These are phyloP conservation scores for Alternaria rosae DNA, from an alignment of 2,329 filamentous ascomycete species.

Conservation along the genomic window DNA sequence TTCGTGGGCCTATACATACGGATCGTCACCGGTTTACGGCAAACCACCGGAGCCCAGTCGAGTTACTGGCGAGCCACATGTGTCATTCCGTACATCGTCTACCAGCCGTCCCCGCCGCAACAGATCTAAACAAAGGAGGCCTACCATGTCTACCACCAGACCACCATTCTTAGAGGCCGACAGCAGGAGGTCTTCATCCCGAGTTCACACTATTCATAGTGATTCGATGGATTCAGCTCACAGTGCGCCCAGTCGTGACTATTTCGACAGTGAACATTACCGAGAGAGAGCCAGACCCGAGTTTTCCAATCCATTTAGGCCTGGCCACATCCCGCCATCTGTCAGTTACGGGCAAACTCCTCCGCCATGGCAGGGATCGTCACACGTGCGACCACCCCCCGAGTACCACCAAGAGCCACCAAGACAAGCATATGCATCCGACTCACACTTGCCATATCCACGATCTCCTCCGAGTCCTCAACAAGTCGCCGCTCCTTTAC, in stretches of 20 bases:
- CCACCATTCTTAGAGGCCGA: background rate
- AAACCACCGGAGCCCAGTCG: background rate
- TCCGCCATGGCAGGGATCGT: background rate
- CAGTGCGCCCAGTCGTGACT: background rate
- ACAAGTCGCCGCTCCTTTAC: background rate
- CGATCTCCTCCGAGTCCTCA: background rate
- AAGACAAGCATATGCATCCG: background rate
- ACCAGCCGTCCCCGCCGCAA: too few relatives aligned
- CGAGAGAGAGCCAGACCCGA: background rate
- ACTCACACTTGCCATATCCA: background rate
- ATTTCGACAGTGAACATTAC: background rate
- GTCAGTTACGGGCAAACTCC: background rate
- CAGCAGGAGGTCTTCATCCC: background rate
- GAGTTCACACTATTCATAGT: background rate
- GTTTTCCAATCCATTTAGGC: background rate
- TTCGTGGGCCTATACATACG: background rate
- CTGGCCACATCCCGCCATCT: background rate
- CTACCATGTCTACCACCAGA: too few relatives aligned
- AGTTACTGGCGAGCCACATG: too few relatives aligned
- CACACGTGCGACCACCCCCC: too few relatives aligned
- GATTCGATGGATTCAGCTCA: background rate
- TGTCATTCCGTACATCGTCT: too few relatives aligned
- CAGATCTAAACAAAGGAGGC: background rate
- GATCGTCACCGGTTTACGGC: background rate
- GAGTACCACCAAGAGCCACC: background rate